phyloP scores from a whole-genome alignment of 2,329 filamentous ascomycete genomes.

The Phialophora expanda region DNA sequence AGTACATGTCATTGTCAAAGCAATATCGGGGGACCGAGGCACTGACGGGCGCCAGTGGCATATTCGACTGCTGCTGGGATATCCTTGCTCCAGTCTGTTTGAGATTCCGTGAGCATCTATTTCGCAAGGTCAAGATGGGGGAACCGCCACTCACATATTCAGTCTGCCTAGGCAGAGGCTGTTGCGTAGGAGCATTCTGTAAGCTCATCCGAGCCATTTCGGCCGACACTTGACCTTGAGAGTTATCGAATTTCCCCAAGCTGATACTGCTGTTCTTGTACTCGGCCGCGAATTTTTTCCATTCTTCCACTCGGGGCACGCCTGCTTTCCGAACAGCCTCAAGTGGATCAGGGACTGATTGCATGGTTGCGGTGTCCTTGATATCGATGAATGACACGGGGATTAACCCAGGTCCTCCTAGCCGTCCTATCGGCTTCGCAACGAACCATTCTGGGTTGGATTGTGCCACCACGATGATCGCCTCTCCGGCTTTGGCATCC shows the following conservation, averaged over 20 bases:
- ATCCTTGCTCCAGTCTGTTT: constrained; percentile 49
- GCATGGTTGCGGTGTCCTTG: constrained; percentile 86
- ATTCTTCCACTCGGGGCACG: constrained; percentile 94
- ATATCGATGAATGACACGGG: constrained; percentile 97
- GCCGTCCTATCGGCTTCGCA: constrained; percentile 94
- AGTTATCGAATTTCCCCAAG: constrained; percentile 79
- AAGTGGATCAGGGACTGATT: constrained; percentile 77
- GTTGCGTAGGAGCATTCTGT: constrained; percentile 49
- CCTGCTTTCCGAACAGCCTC: constrained; percentile 87
- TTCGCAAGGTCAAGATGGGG: constrained; percentile 21
- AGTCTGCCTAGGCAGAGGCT: constrained; percentile 35
- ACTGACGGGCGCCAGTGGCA: constrained; percentile 73
- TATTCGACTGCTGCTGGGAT: constrained; percentile 51
- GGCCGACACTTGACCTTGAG: constrained; percentile 65
- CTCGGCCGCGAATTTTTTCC: constrained; percentile 99
- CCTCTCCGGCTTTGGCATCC: constrained; percentile 91
- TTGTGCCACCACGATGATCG: constrained; percentile 97
- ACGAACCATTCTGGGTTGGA: constrained; percentile 99
- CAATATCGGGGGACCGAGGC: constrained; percentile 91
- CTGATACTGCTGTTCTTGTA: constrained; percentile 99
- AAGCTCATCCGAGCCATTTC: constrained; percentile 81
- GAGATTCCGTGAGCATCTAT: constrained; percentile 47
- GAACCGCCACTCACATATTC: constrained; percentile 39
- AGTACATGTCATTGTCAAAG: constrained; percentile 97
- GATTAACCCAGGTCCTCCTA: constrained; percentile 94